A percentile compares a stretch with the other conserved stretches of the same genome.
These are phyloP conservation scores for Pythium utonaiense DNA, from an alignment of 352 stramenopile species.

Conservation along the genomic window DNA sequence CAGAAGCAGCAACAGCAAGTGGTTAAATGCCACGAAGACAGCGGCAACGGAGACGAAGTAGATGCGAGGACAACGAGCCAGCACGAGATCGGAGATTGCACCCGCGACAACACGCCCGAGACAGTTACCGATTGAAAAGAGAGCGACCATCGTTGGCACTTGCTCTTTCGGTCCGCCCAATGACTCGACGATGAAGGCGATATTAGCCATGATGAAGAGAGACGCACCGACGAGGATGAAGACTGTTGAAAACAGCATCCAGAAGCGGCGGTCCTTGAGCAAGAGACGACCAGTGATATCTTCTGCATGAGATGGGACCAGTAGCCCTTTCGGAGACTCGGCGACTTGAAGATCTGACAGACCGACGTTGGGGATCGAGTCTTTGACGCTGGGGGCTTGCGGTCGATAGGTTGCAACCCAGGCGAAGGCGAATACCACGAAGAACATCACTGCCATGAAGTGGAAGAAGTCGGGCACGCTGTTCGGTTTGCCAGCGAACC, in stretches of 20 bases:
- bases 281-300: slow-evolving; percentile 49
- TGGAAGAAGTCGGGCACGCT: slow-evolving; percentile 56
- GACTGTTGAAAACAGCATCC: slow-evolving; percentile 62
- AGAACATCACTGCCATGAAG: slow-evolving; percentile 61
- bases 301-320: neutral
- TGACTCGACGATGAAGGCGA: slow-evolving; percentile 76
- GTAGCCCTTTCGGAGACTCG: no score
- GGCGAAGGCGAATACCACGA: slow-evolving; percentile 45
- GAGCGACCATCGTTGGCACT: slow-evolving; percentile 57
- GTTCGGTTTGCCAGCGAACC: slow-evolving; percentile 31
- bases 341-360: neutral
- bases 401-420: slow-evolving; percentile 53
- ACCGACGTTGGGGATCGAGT: neutral
- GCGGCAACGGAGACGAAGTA: slow-evolving; percentile 61
- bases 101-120: slow-evolving; percentile 49
- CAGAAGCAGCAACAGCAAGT: slow-evolving; percentile 53
- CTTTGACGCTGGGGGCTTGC: neutral
- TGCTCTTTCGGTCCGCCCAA: slow-evolving; percentile 38
- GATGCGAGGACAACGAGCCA: slow-evolving; percentile 42
- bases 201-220: slow-evolving; percentile 80
- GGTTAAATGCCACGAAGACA: slow-evolving; percentile 51
- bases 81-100: slow-evolving; percentile 54
- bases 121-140: slow-evolving; percentile 75
- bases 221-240: slow-evolving; percentile 71
- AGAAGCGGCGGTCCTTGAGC: slow-evolving; percentile 53